Base-by-base conservation (phyloP, 2,329 filamentous ascomycete genomes). In the Colletotrichum lindemuthianum region DNA sequence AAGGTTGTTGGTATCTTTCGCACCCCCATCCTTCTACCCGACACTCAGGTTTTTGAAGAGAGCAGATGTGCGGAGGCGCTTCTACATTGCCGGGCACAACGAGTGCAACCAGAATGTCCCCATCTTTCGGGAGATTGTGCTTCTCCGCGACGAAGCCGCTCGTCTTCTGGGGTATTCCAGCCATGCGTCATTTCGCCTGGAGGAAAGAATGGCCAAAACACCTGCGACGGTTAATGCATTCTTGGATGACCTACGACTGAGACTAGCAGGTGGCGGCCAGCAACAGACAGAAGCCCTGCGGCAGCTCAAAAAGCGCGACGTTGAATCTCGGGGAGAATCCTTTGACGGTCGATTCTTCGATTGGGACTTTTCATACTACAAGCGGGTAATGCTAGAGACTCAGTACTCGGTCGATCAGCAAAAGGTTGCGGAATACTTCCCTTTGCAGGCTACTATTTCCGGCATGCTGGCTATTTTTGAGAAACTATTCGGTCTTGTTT, bases 161-260 rank as follows among this genome's bases (percentile, higher is more conserved):
- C 86, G 90, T 55, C 82, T 95, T 51, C 82, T 95, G 1, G 91
- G 91, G 11, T 96, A 93, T 75, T 84, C 87, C 6, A 88, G 93
- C 72, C 91, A 95, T 73, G 92, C 92, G 15, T 85, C 88, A 51
- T 89, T 93, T 75, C 82, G 86, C 50, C 90, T 96, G 43, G 91
- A 93, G 72, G 88, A 92, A 71, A 95, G 93, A 84, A 96, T 96
- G 92, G 91, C 92, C 50, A 93, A 94, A 82, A 88, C 84, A 1
- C 85, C 90, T 2, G 84, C 87, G 72, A 90, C 86, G 0, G 92
- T 96, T 10, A 85, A 90, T 68, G 84, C 88, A 56, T 95, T 96
- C 76, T 40, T 65, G 11, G 39, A 15, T 7, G 49, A 43, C 3
- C 37, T 65, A 0, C 78, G 81, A 9, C 74, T 73, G 32, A 78